Evolutionary conservation across 2,329 filamentous ascomycete genomes (phyloP).

Genomic region (Penicillium sp.): DNA sequence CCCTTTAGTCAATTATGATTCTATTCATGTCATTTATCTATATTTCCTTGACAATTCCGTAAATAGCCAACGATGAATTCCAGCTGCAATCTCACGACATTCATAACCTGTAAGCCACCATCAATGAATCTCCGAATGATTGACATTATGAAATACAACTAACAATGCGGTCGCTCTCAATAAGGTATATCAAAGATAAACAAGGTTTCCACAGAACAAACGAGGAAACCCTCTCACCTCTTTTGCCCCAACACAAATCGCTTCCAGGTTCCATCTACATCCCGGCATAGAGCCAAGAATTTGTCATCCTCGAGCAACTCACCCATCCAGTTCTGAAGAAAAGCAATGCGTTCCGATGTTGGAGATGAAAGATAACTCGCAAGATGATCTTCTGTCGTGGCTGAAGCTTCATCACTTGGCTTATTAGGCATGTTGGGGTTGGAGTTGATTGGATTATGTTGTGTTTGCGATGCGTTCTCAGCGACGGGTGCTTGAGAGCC

Average conservation of each 20-base stretch:
- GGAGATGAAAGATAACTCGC: conserved; percentile 33
- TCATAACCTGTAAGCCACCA: background rate
- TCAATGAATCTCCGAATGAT: no score
- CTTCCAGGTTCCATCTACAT: conserved; percentile 43
- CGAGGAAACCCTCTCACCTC: background rate
- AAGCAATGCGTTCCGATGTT: conserved; percentile 31
- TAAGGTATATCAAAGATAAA: background rate
- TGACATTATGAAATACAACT: background rate
- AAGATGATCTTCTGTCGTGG: conserved; percentile 25
- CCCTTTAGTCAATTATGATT: background rate
- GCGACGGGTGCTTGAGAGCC: background rate
- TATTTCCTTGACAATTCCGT: no score
- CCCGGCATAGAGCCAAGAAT: conserved; percentile 42
- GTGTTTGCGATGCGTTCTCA: background rate
- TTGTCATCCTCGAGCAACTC: conserved; percentile 41
- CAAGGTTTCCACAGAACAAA: background rate
- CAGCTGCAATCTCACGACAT: no score
- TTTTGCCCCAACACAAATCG: conserved; percentile 40
- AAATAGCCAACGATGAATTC: no score
- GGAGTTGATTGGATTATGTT: background rate
- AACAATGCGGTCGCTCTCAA: background rate
- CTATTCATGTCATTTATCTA: background rate
- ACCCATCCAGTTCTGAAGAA: conserved; percentile 44
- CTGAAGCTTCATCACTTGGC: background rate
- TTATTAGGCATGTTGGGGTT: background rate